Conservation (phyloP, 192 early-diverging fungal genomes). For the Mortierella hygrophila region DNA sequence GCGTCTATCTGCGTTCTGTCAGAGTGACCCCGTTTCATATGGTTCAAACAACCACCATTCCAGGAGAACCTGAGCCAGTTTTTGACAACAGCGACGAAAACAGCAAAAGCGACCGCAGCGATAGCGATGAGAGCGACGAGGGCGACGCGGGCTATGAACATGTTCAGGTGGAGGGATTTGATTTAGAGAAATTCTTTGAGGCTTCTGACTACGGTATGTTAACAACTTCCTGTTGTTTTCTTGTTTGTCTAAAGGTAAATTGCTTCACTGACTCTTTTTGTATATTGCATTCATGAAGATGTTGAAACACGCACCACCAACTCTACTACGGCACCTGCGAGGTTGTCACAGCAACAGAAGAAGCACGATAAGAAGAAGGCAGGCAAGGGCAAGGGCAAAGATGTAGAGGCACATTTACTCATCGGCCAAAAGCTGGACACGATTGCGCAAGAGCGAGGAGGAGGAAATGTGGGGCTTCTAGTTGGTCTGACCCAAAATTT, state of each 20-base stretch:
- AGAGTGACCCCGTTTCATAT: neutral
- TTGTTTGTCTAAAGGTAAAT: neutral
- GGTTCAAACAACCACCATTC: slow-evolving; percentile 3
- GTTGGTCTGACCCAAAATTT: neutral
- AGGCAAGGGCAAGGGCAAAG: neutral
- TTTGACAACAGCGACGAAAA: slow-evolving; percentile 1
- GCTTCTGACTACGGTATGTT: neutral
- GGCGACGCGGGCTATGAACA: neutral
- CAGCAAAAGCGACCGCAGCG: neutral
- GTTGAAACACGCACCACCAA: neutral
- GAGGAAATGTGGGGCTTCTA: neutral
- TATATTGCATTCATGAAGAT: neutral
- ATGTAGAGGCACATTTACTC: neutral
- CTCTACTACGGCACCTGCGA: neutral
- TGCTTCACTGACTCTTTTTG: neutral
- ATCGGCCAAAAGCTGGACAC: neutral
- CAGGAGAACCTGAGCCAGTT: slow-evolving; percentile 1
- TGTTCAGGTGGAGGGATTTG: neutral
- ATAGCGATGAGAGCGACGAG: neutral
- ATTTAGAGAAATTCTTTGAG: neutral
- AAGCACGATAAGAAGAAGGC: neutral
- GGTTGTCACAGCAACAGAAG: neutral
- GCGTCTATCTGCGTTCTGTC: neutral
- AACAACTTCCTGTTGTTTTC: neutral
- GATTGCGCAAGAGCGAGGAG: neutral